A percentile compares a stretch with the other conserved stretches of the same genome.
Evolutionary conservation across 306 rosid genomes (phyloP).

Genomic region (Malus sieversii): DNA sequence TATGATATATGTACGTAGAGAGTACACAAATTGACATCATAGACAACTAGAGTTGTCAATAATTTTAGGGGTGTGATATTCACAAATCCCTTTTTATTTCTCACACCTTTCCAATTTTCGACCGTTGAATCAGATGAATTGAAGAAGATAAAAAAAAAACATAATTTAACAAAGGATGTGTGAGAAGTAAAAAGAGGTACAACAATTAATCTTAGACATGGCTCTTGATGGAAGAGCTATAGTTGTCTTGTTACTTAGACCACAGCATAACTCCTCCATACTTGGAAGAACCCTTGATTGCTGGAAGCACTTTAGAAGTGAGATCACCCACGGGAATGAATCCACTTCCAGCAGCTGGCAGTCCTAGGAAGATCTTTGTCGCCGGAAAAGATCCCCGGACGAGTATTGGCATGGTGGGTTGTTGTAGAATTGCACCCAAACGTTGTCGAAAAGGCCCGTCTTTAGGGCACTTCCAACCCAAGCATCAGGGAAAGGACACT

Average conservation of each 20-base stretch:
- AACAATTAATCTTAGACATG: conserved; percentile 17
- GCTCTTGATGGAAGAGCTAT: conserved; percentile 49
- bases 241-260: conserved; percentile 53
- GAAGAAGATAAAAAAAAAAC: too few species aligned
- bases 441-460: conserved; percentile 51
- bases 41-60: background rate
- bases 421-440: conserved; percentile 65
- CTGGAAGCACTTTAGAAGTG: conserved; percentile 41
- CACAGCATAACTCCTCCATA: conserved; percentile 73
- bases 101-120: too few species aligned
- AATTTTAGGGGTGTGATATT: background rate
- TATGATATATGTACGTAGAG: background rate
- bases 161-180: too few species aligned
- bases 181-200: too few species aligned
- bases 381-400: conserved; percentile 28
- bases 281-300: conserved; percentile 38
- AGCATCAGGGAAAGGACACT: conserved; percentile 58
- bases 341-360: conserved; percentile 60
- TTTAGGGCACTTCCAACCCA: conserved; percentile 43
- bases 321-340: conserved; percentile 33
- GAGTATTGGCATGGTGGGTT: conserved; percentile 48
- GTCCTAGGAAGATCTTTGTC: conserved; percentile 38
- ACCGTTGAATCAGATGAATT: too few species aligned
- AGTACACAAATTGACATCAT: background rate
- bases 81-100: too few species aligned